Evolutionary conservation across 2,329 filamentous ascomycete species (phyloP), one percentile per base, ranked within the genome.

Genomic region (Apiospora pterosperma): DNA sequence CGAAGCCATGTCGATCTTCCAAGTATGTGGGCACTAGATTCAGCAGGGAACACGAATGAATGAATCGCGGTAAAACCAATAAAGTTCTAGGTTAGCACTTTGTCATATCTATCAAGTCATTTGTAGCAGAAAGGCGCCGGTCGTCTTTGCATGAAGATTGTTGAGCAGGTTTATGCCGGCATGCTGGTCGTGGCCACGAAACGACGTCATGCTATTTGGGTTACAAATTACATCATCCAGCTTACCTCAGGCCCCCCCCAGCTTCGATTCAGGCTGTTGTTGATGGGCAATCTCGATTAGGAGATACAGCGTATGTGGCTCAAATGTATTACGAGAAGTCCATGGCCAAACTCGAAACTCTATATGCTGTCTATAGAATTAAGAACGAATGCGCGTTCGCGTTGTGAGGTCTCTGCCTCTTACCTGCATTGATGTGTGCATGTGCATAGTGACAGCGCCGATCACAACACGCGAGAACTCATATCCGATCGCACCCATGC

Each of bases 1-100:
- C 25, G 90, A 92, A 63, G 91, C 85, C 92, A 90, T 88, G 42
- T 60, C 36, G 58, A 21, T 55, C n/a, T n/a, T 55, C 48, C 34
- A 34, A 55, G 48, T 55, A 28, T 34, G 28, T 34, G 16, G 48
- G 48, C 42, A 23, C 42, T 48, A 48, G 42, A n/a, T 19, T 28
- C 11, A 52, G n/a, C 23, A 16, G 31, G 14, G 34, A 31, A 55
- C 19, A 34, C 2, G 28, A 55, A 34, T 34, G 48, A n/a, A 55
- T n/a, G 48, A 34, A 19, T 55, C 28, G 25, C 48, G 12, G 19
- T 19, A 10, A 28, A n/a, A 3, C n/a, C n/a, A n/a, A n/a, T n/a
- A 34, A 55, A 34, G n/a, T n/a, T 55, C 48, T 55, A 55, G 31
- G 48, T 55, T 55, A 21, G 28, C 14, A n/a, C 7, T 10, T 31